Evolutionary conservation across 1,284 basidiomycete genomes (phyloP), one percentile per base, ranked within the genome.

Genomic region (Malassezia dermatis): DNA sequence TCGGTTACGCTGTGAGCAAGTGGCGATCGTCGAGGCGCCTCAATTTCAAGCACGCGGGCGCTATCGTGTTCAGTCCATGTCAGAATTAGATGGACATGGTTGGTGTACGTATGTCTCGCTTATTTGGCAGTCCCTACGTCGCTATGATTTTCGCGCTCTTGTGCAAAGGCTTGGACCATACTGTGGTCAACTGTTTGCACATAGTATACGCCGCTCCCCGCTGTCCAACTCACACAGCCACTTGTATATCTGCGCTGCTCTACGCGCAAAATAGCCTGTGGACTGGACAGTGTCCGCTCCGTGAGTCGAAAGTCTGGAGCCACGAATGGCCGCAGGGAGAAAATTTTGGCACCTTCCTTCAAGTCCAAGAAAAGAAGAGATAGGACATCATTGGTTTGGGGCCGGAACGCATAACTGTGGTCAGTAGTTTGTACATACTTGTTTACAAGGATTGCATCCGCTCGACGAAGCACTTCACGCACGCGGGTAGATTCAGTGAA

Each of bases 401-500:
- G 77, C 1, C 79, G 77, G 69, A 73, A 73, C 1, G 71, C 71
- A 51, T 73, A 73, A 59, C 52, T 58, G 43, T 19, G 11, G 42
- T 42, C 17, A 27, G 41, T n/a, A 28, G 35, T 7, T 79, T 79
- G 58, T 19, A 13, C 56, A 79, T 78, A 78, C 62, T 81, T 81
- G 71, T 81, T 81, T 57, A 80, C 79, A 37, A 81, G 68, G 63
- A 81, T 77, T 0, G 81, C 77, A 64, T 81, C 79, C 1, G 80
- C 80, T 26, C 75, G 64, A 23, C 70, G 62, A 21, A 80, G 59
- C 19, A 76, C 64, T 15, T 57, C 51, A 60, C 72, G 3, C 57
- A 76, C 24, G 73, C 75, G 27, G 62, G 64, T 13, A 55, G 76
- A 61, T 5, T 72, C 67, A 48, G 76, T 74, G 61, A 82, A 81